Base-by-base conservation (phyloP, 148 eudicot genomes). In the Vaccinium myrtillus region DNA sequence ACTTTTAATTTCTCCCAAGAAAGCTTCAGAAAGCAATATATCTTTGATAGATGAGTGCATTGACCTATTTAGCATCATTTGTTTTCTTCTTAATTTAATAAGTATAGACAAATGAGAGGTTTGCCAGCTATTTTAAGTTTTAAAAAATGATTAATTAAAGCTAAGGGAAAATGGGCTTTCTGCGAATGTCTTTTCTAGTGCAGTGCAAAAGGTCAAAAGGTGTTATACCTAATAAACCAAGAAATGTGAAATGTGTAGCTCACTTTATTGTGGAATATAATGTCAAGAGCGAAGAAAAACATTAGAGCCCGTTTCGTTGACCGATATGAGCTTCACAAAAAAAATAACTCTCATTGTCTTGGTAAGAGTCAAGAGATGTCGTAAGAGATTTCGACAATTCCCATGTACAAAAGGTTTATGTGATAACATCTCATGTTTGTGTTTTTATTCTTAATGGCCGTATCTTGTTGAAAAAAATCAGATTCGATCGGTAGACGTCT, bases 201-300 rank as follows among this genome's bases (percentile, higher is more conserved):
- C 76, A 82, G 59, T n/a, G 77, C 84, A 75, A 69, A 79, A 77
- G 75, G 88, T 83, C 86, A 77, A 88, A 80, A 78, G 83, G 84
- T 80, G 87, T 88, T 83, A 59, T 81, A 87, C 88, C 88, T 87
- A 87, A 80, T 75, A 18, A 73, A 87, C 84, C 83, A 71, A 86
- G 77, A 81, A 36, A 75, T 46, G 36, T 25, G 77, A 81, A 36
- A 75, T 46, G 36, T 25, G 39, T 49, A 49, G 50, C 67, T 51
- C 78, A 78, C 25, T 54, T 14, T 76, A 6, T n/a, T 56, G 43
- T 59, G 16, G 74, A n/a, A 54, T 84, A 39, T 70, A 12, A 2
- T 5, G 43, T 69, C 74, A 4, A 11, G 55, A n/a, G 36, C 51
- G 36, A 30, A 69, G 74, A 69, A 69, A 27, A 69, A 69, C 39